phyloP scores from a whole-genome alignment of 2,329 filamentous ascomycete species.

The Ophiocordyceps sinensis region DNA sequence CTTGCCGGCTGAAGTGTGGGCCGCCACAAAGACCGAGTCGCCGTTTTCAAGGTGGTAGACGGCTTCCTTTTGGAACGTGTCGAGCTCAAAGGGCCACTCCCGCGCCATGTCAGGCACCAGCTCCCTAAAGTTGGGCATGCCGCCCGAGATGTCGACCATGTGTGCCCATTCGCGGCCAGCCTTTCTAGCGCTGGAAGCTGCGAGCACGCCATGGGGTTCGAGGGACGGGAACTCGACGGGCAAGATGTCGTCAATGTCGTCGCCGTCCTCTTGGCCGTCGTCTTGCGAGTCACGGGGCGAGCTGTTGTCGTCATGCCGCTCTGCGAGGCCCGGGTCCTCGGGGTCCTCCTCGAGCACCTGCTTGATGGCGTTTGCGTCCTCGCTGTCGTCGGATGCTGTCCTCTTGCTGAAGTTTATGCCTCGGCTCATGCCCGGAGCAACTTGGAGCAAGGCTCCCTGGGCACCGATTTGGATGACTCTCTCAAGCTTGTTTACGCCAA shows the following conservation, averaged over 20 bases:
- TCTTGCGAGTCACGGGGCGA: conserved; percentile 9
- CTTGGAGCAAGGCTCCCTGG: conserved; percentile 64
- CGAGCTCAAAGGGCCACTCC: conserved; percentile 93
- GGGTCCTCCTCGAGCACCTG: conserved; percentile 41
- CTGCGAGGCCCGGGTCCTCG: conserved; percentile 4
- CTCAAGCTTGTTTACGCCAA: conserved; percentile 49
- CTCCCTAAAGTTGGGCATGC: conserved; percentile 87
- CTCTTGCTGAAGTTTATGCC: conserved; percentile 59
- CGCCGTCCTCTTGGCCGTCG: conserved; percentile 31
- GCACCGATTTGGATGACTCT: conserved; percentile 70
- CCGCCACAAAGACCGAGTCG: conserved; percentile 94
- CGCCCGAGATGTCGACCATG: conserved; percentile 89
- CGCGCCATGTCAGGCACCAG: conserved; percentile 92
- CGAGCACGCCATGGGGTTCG: conserved; percentile 66
- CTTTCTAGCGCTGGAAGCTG: conserved; percentile 56
- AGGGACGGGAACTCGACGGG: conserved; percentile 89
- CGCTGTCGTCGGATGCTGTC: conserved; percentile 38
- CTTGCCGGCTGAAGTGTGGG: conserved; percentile 94
- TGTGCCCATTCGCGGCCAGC: conserved; percentile 88
- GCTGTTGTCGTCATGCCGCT: conserved; percentile 14
- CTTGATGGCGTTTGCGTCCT: conserved; percentile 57
- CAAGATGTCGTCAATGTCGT: conserved; percentile 71
- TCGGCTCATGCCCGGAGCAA: conserved; percentile 67
- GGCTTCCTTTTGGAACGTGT: conserved; percentile 97
- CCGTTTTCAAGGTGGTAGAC: conserved; percentile 94